These are phyloP conservation scores for Cryptococcus neoformans DNA, from an alignment of 1,284 basidiomycete genomes.

Conservation along the genomic window DNA sequence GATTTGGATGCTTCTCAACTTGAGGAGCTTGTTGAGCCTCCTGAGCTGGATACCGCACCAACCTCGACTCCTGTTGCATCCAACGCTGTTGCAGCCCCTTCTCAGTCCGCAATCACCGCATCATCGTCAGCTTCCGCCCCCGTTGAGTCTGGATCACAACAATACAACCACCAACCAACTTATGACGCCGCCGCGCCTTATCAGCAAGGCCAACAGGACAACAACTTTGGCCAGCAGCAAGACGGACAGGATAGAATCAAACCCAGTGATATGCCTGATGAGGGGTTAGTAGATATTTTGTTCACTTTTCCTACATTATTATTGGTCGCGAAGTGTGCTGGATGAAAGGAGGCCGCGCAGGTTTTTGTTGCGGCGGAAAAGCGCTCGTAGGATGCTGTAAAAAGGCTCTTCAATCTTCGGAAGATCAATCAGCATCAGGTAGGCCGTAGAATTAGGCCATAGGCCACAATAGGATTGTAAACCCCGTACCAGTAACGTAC, in stretches of 20 bases:
- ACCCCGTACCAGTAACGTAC: slow-evolving; percentile 9
- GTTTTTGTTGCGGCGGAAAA: background rate
- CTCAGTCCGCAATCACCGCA: background rate
- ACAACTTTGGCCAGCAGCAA: slow-evolving; percentile 9
- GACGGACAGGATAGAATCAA: slow-evolving; percentile 53
- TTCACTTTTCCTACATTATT: slow-evolving; percentile 3
- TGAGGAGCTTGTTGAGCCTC: slow-evolving; percentile 38
- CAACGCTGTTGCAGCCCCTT: background rate
- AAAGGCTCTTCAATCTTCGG: no score
- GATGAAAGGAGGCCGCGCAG: background rate
- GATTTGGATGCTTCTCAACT: slow-evolving; percentile 40
- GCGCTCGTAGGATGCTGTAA: no score
- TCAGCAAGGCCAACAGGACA: background rate
- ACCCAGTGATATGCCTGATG: slow-evolving; percentile 95
- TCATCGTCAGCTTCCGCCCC: background rate
- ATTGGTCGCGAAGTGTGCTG: slow-evolving; percentile 5
- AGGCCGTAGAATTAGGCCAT: background rate
- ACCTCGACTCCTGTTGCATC: background rate
- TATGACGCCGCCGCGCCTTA: no score
- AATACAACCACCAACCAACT: no score
- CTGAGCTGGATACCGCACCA: slow-evolving; percentile 18
- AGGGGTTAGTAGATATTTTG: slow-evolving; percentile 69
- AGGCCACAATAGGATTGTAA: background rate
- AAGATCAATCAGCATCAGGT: background rate
- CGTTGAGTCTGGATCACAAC: background rate